Percentiles rank a stretch among this genome's conserved stretches.
Conservation (phyloP, 2,329 filamentous ascomycete species). For the Dothistroma septosporum region DNA sequence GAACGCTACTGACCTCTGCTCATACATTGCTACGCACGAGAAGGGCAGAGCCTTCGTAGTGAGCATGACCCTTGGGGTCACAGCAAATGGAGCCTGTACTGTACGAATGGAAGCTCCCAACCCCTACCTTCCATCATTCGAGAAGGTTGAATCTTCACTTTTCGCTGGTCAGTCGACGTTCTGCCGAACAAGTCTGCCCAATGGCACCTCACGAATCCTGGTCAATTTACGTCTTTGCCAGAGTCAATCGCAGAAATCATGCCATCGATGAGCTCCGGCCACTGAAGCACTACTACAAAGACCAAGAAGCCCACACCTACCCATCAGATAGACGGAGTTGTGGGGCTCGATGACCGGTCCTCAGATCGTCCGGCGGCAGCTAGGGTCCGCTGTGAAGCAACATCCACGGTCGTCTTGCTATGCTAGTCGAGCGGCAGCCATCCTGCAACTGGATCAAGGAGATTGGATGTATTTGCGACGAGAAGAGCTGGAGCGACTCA, state of each 20-base stretch:
- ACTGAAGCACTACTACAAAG: neutral
- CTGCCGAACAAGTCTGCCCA: neutral
- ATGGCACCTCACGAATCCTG: neutral
- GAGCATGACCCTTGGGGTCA: too few relatives aligned
- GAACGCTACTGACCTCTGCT: too few relatives aligned
- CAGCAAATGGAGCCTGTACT: too few relatives aligned
- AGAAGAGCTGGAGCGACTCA: neutral
- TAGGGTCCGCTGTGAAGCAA: neutral
- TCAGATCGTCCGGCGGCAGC: neutral
- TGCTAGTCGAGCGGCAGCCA: neutral
- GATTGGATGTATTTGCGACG: neutral
- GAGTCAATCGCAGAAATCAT: neutral
- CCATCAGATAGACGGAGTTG: neutral
- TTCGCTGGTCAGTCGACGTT: neutral
- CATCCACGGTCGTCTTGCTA: neutral
- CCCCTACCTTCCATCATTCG: neutral
- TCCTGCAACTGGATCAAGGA: neutral
- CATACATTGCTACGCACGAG: too few relatives aligned
- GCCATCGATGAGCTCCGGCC: neutral
- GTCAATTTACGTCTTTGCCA: neutral
- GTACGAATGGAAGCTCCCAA: too few relatives aligned
- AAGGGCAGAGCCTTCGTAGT: too few relatives aligned
- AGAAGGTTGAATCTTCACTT: neutral
- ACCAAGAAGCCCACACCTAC: neutral
- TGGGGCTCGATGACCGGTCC: neutral